Evolutionary conservation across 768 basidiomycete genomes (phyloP), one percentile per base, ranked within the genome.

Genomic region (Boletus reticuloceps): DNA sequence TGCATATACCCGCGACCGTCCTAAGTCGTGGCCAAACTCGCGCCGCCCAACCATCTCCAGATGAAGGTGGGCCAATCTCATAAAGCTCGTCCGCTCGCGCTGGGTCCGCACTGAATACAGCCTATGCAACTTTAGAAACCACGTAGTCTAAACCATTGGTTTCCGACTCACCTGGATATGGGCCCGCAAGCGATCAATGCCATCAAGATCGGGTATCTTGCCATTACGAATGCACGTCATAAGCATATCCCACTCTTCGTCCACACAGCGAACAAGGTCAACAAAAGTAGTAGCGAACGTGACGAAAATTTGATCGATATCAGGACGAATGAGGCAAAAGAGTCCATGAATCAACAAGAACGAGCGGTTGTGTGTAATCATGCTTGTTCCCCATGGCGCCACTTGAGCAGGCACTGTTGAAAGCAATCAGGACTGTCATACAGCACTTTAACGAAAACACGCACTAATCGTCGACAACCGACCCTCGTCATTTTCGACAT

Each of bases 311-410:
- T 41, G 52, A 41, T 62, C 57, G 25, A 62, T 20, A 14, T 49
- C 53, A 7, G 27, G 37, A 39, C 56, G 19, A 4, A 40, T 38
- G 31, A 66, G 59, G 22, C 43, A 56, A 45, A 66, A 66, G 43
- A 66, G 43, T 5, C 37, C 57, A 6, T 65, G 58, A 10, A 63
- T 57, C 20, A 54, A 25, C 12, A 65, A 41, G 27, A 59, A 61
- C 6, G 59, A 58, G n/a, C 38, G 39, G 37, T 59, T 56, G 36
- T 60, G 36, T 4, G 36, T 45, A 14, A 62, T 54, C 41, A 58
- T 38, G 34, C n/a, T 42, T 6, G 60, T 51, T 6, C 51, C 60
- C 41, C 51, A 54, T 2, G 58, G 58, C 7, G 55, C 45, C 4
- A 54, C 52, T 16, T 58, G 53, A 5, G 38, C 29, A 12, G 51